Base-by-base conservation (phyloP, 257 asterid genomes). In the Nicotiana obtusifolia region DNA sequence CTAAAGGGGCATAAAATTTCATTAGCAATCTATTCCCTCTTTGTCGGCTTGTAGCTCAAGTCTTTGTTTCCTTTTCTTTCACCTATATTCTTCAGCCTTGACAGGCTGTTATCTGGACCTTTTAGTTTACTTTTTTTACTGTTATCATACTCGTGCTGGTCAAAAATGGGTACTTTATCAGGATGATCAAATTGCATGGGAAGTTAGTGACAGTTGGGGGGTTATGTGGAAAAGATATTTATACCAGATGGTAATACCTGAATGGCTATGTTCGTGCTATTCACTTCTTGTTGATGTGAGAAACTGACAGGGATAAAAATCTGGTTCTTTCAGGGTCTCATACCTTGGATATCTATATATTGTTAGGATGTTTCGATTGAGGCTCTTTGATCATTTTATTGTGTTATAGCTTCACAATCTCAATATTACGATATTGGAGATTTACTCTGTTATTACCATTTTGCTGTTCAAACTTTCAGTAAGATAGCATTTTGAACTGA, bases 161-260 rank as follows among this genome's bases (percentile, higher is more conserved):
- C 33, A 69, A 59, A 69, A 69, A 41, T 69, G 19, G 57, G 77
- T 37, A 69, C 59, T 69, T 20, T 41, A 69, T 69, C 78, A 69
- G 57, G 33, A 30, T 69, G 33, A 41, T 69, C 20, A 69, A 69
- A 2, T 41, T 69, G 59, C 78, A 41, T 20, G 59, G 35, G 17
- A 69, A 69, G 7, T 69, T 69, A 41, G 59, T 69, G 59, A 69
- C 33, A 69, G 33, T 41, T 69, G 78, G 17, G 57, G 47, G 78
- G 33, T 41, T 69, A n/a, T 30, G 57, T 41, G 59, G 59, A 56
- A 69, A 68, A 69, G 33, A 69, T 16, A 24, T 31, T 13, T 37
- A 69, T 41, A 69, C n/a, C 59, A 5, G 1, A 13, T 41, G 59
- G 77, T 19, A 69, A 69, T 69, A n/a, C 57, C 41, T 5, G 57